Percentiles rank a stretch among this genome's conserved stretches.
These are phyloP conservation scores for Thuja plicata DNA, from an alignment of 83 land plant species.

Conservation along the genomic window DNA sequence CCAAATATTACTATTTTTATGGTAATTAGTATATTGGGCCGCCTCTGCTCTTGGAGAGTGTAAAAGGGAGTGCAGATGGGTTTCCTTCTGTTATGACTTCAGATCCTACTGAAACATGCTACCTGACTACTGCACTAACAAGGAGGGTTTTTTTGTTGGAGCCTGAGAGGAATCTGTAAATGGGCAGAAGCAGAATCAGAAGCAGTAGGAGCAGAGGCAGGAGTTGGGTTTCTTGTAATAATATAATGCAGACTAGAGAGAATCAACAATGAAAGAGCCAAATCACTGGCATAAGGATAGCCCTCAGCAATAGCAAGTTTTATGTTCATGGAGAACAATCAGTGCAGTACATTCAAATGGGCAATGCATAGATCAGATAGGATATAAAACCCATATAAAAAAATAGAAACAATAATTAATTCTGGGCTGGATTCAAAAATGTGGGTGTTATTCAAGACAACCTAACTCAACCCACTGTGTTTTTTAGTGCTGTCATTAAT, in stretches of 20 bases:
- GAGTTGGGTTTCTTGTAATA: neutral
- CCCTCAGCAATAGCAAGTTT: constrained; percentile 1
- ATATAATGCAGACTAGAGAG: neutral
- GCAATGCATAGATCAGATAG: neutral
- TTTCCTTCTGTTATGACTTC: neutral
- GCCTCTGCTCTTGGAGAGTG: neutral
- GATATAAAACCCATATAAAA: neutral
- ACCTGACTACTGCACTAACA: neutral
- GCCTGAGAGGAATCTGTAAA: neutral
- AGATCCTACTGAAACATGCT: constrained; percentile 11
- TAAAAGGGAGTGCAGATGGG: neutral
- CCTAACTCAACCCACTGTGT: neutral
- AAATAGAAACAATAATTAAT: neutral
- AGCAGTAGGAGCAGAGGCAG: neutral
- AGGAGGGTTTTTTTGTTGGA: neutral
- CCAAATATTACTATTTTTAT: constrained; percentile 4
- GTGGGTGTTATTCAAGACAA: neutral
- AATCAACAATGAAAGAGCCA: constrained; percentile 11
- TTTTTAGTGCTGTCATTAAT: neutral
- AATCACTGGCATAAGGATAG: neutral
- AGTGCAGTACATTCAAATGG: constrained; percentile 7
- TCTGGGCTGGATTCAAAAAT: neutral
- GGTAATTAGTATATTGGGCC: neutral
- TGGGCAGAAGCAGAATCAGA: neutral
- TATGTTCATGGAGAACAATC: constrained; percentile 7